Evolutionary conservation across 2,329 filamentous ascomycete genomes (phyloP).

Genomic region (Helicocarpus griseus): DNA sequence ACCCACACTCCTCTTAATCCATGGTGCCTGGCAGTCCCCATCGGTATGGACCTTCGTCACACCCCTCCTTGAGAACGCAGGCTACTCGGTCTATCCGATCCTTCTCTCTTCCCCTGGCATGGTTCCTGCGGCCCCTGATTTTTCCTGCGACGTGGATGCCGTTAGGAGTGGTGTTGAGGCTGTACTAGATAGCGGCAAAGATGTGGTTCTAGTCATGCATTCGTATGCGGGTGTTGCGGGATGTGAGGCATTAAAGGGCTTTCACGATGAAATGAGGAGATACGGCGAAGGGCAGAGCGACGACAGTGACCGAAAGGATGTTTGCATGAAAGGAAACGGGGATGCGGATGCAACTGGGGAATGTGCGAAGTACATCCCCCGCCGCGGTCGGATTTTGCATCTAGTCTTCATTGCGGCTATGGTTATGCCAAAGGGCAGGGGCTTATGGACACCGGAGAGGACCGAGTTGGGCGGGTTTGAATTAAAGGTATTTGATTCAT

Average conservation of each 20-base stretch:
- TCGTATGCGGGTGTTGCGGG: constrained; percentile 14
- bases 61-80: constrained; percentile 7
- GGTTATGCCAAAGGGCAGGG: constrained; percentile 1
- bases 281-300: not conserved
- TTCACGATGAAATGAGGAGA: constrained; percentile 5
- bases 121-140: constrained; percentile 3
- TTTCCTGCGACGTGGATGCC: constrained; percentile 8
- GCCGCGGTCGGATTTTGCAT: constrained; percentile 7
- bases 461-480: not conserved
- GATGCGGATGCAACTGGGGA: not conserved
- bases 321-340: not conserved
- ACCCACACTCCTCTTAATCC: constrained; percentile 10
- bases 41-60: constrained; percentile 7
- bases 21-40: constrained; percentile 9
- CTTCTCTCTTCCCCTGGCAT: constrained; percentile 3
- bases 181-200: constrained; percentile 9
- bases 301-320: not conserved
- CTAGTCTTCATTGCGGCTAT: constrained; percentile 6
- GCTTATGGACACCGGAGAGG: constrained; percentile 3
- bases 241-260: constrained; percentile 11
- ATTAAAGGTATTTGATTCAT: not conserved
- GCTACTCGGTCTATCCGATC: constrained; percentile 7
- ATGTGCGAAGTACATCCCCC: not conserved
- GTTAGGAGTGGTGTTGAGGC: constrained; percentile 9
- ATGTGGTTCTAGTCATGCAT: constrained; percentile 14